These are phyloP conservation scores for Carpinus fangiana DNA, from an alignment of 306 rosid species.

Conservation along the genomic window DNA sequence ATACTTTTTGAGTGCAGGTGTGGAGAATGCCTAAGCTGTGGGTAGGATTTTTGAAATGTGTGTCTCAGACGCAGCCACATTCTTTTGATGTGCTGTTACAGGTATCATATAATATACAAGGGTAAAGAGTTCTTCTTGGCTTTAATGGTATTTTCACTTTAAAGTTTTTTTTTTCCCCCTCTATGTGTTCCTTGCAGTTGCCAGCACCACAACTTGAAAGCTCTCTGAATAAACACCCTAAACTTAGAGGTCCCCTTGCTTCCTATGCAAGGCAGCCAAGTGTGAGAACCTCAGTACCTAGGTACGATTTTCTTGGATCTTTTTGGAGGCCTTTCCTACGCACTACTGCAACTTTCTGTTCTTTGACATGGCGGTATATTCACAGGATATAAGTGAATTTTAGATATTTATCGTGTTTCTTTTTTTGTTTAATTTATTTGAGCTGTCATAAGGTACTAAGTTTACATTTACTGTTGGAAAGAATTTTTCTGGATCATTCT, in stretches of 20 bases:
- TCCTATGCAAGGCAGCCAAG: slow-evolving; percentile 78
- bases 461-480: not conserved
- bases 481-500: not conserved
- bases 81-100: slow-evolving; percentile 86
- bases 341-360: not conserved
- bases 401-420: too few relatives aligned
- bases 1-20: slow-evolving; percentile 53
- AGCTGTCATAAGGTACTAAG: not conserved
- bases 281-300: slow-evolving; percentile 67
- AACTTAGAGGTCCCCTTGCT: slow-evolving; percentile 73
- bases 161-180: not conserved
- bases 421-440: not conserved
- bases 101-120: slow-evolving; percentile 44
- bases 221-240: slow-evolving; percentile 76
- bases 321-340: not conserved
- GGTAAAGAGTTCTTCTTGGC: not conserved
- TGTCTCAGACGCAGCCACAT: slow-evolving; percentile 91
- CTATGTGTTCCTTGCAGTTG: slow-evolving; percentile 52
- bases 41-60: slow-evolving; percentile 98
- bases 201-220: slow-evolving; percentile 88
- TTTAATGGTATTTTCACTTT: slow-evolving; percentile 5
- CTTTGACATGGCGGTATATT: not conserved
- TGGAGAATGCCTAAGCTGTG: slow-evolving; percentile 98
- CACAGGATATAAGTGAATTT: not conserved
- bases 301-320: slow-evolving; percentile 47